phyloP scores from a whole-genome alignment of 116 monocot species.

The Trichopus zeylanicus region DNA sequence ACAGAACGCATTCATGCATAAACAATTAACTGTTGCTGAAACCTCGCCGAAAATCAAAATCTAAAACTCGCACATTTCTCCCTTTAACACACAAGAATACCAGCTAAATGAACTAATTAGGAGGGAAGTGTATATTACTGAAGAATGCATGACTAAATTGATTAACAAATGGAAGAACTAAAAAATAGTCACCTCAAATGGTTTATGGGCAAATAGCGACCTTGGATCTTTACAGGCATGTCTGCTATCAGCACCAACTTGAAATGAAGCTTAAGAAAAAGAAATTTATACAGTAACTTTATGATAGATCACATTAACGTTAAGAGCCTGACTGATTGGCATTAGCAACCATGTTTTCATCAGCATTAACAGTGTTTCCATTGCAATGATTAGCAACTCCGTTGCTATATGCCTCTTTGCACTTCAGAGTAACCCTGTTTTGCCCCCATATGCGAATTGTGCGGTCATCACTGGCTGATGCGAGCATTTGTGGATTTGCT shows the following conservation, averaged over 20 bases:
- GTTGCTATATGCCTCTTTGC: slow-evolving; percentile 42
- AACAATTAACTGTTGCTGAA: too few species aligned
- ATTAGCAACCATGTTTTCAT: slow-evolving; percentile 28
- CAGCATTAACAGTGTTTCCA: slow-evolving; percentile 23
- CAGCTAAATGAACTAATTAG: too few species aligned
- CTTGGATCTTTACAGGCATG: background rate
- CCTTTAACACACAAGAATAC: too few species aligned
- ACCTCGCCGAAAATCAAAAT: too few species aligned
- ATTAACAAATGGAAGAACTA: slow-evolving; percentile 4
- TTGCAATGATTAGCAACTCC: too few species aligned
- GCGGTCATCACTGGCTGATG: slow-evolving; percentile 83
- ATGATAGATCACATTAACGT: background rate
- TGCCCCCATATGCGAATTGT: slow-evolving; percentile 80
- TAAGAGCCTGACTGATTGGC: background rate
- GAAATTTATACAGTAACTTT: background rate
- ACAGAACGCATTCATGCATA: too few species aligned
- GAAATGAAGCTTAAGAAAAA: background rate
- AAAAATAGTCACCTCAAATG: background rate
- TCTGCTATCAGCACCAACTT: background rate
- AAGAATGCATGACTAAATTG: background rate
- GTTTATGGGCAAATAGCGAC: slow-evolving; percentile 2
- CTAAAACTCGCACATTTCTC: too few species aligned
- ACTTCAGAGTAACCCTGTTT: slow-evolving; percentile 22
- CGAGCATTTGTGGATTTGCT: slow-evolving; percentile 77
- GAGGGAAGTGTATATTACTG: too few species aligned